Percentiles rank a stretch among this genome's conserved stretches.
Evolutionary conservation across 2,329 filamentous ascomycete genomes (phyloP).

Genomic region (Lachnellula subtilissima): DNA sequence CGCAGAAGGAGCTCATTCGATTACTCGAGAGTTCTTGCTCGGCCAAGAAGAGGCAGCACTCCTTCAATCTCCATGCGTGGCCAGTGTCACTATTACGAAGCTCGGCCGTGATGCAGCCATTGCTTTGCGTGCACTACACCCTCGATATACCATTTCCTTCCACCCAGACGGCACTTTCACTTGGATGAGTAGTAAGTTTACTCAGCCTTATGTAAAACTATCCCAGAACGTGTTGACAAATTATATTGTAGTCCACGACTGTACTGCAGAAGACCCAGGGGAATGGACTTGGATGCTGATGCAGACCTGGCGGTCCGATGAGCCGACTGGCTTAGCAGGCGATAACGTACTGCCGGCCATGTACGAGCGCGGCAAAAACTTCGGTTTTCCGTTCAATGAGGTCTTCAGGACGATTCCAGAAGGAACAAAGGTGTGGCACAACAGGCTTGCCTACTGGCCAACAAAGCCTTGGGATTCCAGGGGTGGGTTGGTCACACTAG

Average conservation of each 20-base stretch:
- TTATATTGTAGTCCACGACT: conserved; percentile 34
- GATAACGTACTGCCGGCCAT: conserved; percentile 5
- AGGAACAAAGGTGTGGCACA: conserved; percentile 11
- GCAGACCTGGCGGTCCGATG: conserved; percentile 20
- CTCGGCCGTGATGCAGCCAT: conserved; percentile 44
- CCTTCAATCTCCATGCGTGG: conserved; percentile 34
- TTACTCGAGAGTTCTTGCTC: conserved; percentile 83
- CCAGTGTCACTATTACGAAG: conserved; percentile 36
- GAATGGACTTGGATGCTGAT: conserved; percentile 24
- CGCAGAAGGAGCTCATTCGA: conserved; percentile 88
- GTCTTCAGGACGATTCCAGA: conserved; percentile 29
- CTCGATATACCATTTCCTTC: conserved; percentile 43
- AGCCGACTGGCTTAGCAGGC: conserved; percentile 10
- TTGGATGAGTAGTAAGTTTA: conserved; percentile 20
- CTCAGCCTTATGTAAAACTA: not conserved
- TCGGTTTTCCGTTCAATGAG: conserved; percentile 20
- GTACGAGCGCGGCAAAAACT: conserved; percentile 14
- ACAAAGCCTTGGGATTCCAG: conserved; percentile 39
- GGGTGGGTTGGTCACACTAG: conserved; percentile 42
- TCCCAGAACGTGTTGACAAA: not conserved
- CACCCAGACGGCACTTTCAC: conserved; percentile 35
- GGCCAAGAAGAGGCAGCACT: conserved; percentile 32
- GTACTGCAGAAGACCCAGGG: conserved; percentile 19
- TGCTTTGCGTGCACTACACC: conserved; percentile 48
- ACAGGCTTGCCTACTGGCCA: conserved; percentile 30